Conservation (phyloP, 441 rosid genomes). For the Populus hybrid region DNA sequence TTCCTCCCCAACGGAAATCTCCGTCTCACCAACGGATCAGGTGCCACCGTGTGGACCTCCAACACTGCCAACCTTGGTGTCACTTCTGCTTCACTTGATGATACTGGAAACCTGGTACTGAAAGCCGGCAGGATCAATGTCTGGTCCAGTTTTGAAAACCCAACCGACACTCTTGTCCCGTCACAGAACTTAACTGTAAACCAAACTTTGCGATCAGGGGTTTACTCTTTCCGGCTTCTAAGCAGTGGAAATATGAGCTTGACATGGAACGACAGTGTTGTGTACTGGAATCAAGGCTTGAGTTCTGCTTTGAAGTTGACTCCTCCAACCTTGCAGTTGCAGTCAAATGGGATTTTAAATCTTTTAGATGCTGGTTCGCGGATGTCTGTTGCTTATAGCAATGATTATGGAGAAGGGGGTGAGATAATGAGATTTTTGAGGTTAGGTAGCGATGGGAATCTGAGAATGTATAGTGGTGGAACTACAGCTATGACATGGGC, state of each 20-base stretch:
- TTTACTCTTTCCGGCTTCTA: conserved; percentile 43
- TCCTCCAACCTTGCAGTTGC: conserved; percentile 39
- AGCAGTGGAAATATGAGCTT: conserved; percentile 43
- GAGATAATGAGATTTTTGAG: conserved; percentile 50
- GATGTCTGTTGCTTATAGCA: conserved; percentile 36
- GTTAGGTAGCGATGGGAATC: conserved; percentile 54
- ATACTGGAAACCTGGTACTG: conserved; percentile 45
- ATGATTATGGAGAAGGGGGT: conserved; percentile 51
- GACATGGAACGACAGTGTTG: conserved; percentile 37
- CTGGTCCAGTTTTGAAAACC: conserved; percentile 63
- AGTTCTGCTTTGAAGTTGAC: conserved; percentile 44
- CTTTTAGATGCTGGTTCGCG: conserved; percentile 29
- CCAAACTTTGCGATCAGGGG: conserved; percentile 42
- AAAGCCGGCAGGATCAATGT: conserved; percentile 21
- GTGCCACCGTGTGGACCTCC: conserved; percentile 47
- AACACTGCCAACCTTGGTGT: conserved; percentile 35
- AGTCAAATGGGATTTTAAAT: conserved; percentile 38
- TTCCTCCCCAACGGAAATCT: conserved; percentile 40
- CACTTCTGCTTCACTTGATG: conserved; percentile 43
- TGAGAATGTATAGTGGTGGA: conserved; percentile 48
- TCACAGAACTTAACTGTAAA: conserved; percentile 46
- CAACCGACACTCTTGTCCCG: conserved; percentile 56
- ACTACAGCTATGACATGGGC: conserved; percentile 35
- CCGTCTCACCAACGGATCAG: conserved; percentile 42
- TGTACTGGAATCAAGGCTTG: conserved; percentile 51